A percentile compares a stretch with the other conserved stretches of the same genome.
Evolutionary conservation across 768 basidiomycete species (phyloP).

Genomic region (Nidularia sp.): DNA sequence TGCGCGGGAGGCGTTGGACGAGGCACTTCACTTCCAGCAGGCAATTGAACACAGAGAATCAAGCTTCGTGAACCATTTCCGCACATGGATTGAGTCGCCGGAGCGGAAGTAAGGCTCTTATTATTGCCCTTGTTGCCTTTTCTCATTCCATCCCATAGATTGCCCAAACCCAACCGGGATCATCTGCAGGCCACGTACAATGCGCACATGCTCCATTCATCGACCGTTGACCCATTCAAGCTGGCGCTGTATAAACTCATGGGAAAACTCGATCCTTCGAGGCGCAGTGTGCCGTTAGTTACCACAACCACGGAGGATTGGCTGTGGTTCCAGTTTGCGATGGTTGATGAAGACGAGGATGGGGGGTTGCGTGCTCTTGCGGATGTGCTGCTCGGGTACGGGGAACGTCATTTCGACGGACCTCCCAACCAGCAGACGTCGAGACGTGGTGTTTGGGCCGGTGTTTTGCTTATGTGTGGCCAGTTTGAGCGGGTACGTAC

Average conservation of each 20-base stretch:
- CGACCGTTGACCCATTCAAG: slow-evolving; percentile 92
- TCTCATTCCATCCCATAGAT: slow-evolving; percentile 26
- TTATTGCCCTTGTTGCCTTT: background rate
- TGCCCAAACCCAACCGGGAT: slow-evolving; percentile 73
- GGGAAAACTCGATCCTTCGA: slow-evolving; percentile 82
- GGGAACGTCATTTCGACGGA: slow-evolving; percentile 80
- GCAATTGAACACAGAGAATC: slow-evolving; percentile 76
- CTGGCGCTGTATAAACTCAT: slow-evolving; percentile 94
- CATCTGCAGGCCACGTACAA: slow-evolving; percentile 80
- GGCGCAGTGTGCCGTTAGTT: slow-evolving; percentile 77
- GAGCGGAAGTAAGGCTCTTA: slow-evolving; percentile 59
- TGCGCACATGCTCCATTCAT: slow-evolving; percentile 85
- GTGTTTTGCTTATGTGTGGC: slow-evolving; percentile 84
- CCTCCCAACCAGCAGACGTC: slow-evolving; percentile 53
- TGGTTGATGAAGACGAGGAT: slow-evolving; percentile 85
- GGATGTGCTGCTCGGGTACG: slow-evolving; percentile 74
- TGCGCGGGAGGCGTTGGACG: slow-evolving; percentile 71
- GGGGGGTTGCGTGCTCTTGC: slow-evolving; percentile 70
- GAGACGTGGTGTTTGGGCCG: slow-evolving; percentile 71
- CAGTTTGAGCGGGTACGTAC: slow-evolving; percentile 84
- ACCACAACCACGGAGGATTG: slow-evolving; percentile 96
- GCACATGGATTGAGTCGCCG: slow-evolving; percentile 76
- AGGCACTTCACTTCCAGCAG: slow-evolving; percentile 66
- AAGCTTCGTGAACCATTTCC: slow-evolving; percentile 79
- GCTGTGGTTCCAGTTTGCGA: slow-evolving; percentile 94